phyloP scores from a whole-genome alignment of 192 early-diverging fungal genomes.

The Backusella australiensis region DNA sequence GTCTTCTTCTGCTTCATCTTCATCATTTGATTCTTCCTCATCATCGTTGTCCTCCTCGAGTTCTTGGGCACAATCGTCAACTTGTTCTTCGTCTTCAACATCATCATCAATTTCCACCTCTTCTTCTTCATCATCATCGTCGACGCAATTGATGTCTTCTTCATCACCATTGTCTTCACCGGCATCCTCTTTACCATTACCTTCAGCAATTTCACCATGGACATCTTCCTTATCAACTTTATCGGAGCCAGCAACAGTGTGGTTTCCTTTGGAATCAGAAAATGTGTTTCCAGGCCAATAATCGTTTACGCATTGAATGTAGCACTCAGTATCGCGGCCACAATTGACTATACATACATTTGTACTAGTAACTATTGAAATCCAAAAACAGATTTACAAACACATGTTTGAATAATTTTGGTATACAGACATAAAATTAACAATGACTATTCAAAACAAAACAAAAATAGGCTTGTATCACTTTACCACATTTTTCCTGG shows the following conservation, averaged over 20 bases:
- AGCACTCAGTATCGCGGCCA: background rate
- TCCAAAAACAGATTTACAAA: background rate
- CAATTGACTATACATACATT: background rate
- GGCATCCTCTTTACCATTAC: background rate
- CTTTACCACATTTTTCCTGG: constrained; percentile 1
- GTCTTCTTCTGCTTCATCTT: too few species aligned
- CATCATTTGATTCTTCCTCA: background rate
- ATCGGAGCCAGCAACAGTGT: background rate
- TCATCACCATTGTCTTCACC: background rate
- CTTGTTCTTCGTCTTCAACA: background rate
- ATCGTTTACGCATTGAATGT: background rate
- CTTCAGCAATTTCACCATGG: background rate
- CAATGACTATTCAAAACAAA: background rate
- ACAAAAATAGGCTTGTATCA: constrained; percentile 2
- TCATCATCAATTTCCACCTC: background rate
- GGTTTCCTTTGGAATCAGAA: background rate
- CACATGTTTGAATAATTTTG: constrained; percentile 1
- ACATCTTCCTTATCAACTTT: background rate
- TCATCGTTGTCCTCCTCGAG: background rate
- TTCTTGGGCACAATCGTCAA: background rate
- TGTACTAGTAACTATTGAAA: constrained; percentile 1
- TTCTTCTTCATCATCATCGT: background rate
- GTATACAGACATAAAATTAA: background rate
- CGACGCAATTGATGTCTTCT: background rate
- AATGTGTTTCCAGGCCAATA: constrained; percentile 10